Evolutionary conservation across 306 rosid genomes (phyloP), one percentile per base, ranked within the genome.

Genomic region (Inga leiocalycina): DNA sequence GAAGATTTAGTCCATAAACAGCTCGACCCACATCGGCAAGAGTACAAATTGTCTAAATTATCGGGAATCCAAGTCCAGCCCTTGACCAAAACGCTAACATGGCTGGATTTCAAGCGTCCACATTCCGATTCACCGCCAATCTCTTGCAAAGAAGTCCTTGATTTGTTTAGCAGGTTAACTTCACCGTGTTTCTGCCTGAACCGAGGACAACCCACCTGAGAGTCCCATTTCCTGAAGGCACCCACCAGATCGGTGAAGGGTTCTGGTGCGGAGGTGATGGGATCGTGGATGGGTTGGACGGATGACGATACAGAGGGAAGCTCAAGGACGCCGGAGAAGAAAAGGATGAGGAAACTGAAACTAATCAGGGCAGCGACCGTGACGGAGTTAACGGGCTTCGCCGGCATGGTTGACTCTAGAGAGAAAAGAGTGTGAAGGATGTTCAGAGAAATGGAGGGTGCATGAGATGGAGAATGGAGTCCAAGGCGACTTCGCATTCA

Each of bases 41-140:
- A 83, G 73, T 92, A 92, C 85, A 92, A 79, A 86, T 87, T 92
- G 35, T 92, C 96, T 83, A 92, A 81, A 88, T 90, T 90, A 81
- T 92, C 92, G 77, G 96, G 96, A 79, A 92, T 87, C 96, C 96
- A 92, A 79, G 96, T 92, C 96, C 96, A 92, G 10, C 91, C 91
- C 84, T 90, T 92, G 16, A 92, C 96, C 89, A 90, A 83, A 71
- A 92, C 75, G 54, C 88, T 81, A 22, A 92, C 91, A 32, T 88
- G 88, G 34, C 83, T 81, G 86, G 80, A 52, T 76, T 81, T 88
- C 84, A 82, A 69, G 46, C 69, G 82, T 11, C 84, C 76, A 9
- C 93, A 90, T 54, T 81, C 84, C 24, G 81, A 81, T 43, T 78
- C 87, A 37, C 22, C 81, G 44, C 75, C 87, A 51, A 76, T 76